Evolutionary conservation across 148 eudicot genomes (phyloP).

Genomic region (Rhododendron molle): DNA sequence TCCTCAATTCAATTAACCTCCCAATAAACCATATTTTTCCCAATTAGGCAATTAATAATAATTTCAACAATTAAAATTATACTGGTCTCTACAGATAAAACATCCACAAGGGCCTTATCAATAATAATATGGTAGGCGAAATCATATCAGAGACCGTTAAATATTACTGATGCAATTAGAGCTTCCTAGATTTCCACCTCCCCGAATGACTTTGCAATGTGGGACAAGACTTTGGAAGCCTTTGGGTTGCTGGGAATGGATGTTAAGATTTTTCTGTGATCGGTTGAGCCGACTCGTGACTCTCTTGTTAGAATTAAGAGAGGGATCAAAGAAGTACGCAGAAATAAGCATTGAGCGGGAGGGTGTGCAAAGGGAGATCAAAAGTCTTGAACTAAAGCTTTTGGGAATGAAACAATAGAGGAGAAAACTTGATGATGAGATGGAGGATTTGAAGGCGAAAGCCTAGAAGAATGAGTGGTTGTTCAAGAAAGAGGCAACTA

Average conservation of each 20-base stretch:
- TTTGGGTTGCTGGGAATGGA: slow-evolving; percentile 46
- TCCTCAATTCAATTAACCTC: too few relatives aligned
- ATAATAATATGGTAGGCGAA: slow-evolving; percentile 32
- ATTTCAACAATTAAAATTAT: too few relatives aligned
- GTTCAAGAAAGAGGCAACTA: slow-evolving; percentile 8
- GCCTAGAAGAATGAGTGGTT: background rate
- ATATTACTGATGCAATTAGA: slow-evolving; percentile 56
- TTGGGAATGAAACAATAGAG: slow-evolving; percentile 16
- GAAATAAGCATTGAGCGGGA: slow-evolving; percentile 14
- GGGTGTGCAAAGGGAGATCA: slow-evolving; percentile 14
- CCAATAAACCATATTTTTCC: too few relatives aligned
- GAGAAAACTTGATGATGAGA: slow-evolving; percentile 18
- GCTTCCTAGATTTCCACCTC: slow-evolving; percentile 12
- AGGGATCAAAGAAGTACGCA: slow-evolving; percentile 5
- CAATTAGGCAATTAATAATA: too few relatives aligned
- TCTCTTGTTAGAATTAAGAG: slow-evolving; percentile 6
- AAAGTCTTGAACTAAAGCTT: slow-evolving; percentile 18
- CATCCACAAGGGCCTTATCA: slow-evolving; percentile 39
- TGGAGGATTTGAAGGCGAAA: slow-evolving; percentile 13
- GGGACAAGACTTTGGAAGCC: slow-evolving; percentile 46
- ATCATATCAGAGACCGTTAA: slow-evolving; percentile 42
- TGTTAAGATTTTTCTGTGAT: slow-evolving; percentile 34
- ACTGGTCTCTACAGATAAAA: too few relatives aligned
- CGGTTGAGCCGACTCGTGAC: slow-evolving; percentile 23
- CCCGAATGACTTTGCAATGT: slow-evolving; percentile 24